Conservation (phyloP, 2,329 filamentous ascomycete genomes). For the Xylariaceae sp. region DNA sequence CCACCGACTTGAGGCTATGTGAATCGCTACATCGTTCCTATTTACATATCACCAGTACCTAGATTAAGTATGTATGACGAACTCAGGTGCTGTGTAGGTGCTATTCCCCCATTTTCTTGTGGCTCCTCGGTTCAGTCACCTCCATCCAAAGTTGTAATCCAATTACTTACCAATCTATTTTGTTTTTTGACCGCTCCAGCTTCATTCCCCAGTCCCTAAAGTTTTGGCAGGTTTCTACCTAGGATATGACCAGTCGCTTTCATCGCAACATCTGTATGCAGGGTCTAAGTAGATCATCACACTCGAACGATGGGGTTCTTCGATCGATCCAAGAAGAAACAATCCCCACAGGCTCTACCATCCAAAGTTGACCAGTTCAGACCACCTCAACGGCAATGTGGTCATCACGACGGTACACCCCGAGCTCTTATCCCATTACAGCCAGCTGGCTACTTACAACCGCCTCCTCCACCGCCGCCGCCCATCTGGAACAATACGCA, state of each 20-base stretch:
- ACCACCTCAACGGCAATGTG: constrained; percentile 16
- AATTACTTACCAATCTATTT: constrained; percentile 3
- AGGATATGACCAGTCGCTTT: constrained; percentile 8
- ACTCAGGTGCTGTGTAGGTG: background rate
- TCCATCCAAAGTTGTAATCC: constrained; percentile 9
- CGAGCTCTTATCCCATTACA: constrained; percentile 29
- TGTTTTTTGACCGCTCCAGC: constrained; percentile 1
- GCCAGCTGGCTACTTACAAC: constrained; percentile 17
- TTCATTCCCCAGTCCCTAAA: constrained; percentile 9
- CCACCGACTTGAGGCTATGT: constrained; percentile 15
- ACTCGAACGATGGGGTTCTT: constrained; percentile 24
- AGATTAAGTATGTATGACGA: too few relatives aligned
- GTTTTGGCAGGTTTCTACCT: constrained; percentile 4
- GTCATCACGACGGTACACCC: constrained; percentile 24
- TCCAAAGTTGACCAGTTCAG: constrained; percentile 1
- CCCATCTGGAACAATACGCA: constrained; percentile 21
- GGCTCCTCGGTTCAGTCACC: constrained; percentile 5
- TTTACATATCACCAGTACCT: too few relatives aligned
- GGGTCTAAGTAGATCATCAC: constrained; percentile 1
- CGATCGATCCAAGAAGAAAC: constrained; percentile 22
- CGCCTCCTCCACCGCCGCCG: constrained; percentile 19
- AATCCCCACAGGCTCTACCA: constrained; percentile 2
- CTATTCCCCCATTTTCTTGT: constrained; percentile 4
- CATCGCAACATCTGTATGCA: constrained; percentile 7
- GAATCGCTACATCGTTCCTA: too few relatives aligned